Evolutionary conservation across 257 asterid genomes (phyloP), one percentile per base, ranked within the genome.

Genomic region (Asclepias syriaca): DNA sequence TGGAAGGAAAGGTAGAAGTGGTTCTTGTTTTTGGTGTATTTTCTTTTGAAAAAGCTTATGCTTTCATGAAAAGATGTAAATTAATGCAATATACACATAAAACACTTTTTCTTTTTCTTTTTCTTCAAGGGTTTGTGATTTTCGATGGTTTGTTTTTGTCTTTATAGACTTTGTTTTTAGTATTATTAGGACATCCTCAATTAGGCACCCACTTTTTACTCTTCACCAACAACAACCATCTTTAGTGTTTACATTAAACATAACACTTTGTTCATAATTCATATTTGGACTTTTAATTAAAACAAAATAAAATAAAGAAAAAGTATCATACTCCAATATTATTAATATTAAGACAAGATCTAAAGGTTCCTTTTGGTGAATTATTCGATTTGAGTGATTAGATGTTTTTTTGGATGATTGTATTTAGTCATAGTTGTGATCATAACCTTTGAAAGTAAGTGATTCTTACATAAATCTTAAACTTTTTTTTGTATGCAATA

Each of bases 31-130:
- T 82, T 77, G 78, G 77, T 79, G 87, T 77, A 43, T 21, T 51
- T 77, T 61, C 79, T 78, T 81, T 87, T 59, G 22, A 14, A 68
- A 81, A 81, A 82, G 81, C 64, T 43, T 65, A 56, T 58, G 39
- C 66, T 82, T 82, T 79, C 80, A 84, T 84, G 64, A 79, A 88
- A 88, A 88, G 89, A 70, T 50, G 79, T 14, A 51, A 50, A 74
- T 77, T 68, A 72, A 86, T 67, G 55, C 61, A 34, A 34, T 46
- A 43, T 46, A 43, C 0, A 6, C 10, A 43, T 43, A 7, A 43
- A 43, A 43, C 48, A 43, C 11, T 43, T 43, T 5, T 40, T 40
- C 7, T 32, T 32, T 32, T 32, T 3, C 9, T 6, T 6, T 5
- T 43, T 43, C 6, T 72, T 66, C 76, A 19, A 69, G 77, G 57